Evolutionary conservation across 768 basidiomycete genomes (phyloP), one percentile per base, ranked within the genome.

Genomic region (Coprinellus aureogranulatus): DNA sequence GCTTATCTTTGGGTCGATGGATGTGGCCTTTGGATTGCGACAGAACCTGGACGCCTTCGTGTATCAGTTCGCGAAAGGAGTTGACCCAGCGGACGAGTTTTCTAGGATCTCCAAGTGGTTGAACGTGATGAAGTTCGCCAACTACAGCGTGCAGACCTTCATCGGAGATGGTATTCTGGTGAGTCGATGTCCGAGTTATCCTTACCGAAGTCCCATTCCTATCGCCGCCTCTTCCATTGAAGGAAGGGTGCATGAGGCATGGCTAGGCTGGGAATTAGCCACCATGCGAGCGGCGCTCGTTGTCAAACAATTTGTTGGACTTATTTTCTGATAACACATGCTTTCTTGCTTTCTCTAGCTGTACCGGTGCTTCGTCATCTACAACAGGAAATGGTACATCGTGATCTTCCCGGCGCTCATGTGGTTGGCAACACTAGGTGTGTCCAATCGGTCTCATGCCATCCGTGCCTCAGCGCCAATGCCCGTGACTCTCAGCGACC

Each of bases 161-260:
- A 65, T 78, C 14, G 78, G 77, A 10, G 78, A 79, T 64, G 65
- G 65, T 39, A 77, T 81, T 39, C 62, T 81, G 59, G 79, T 79
- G 61, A 42, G 68, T 61, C 14, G 18, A 34, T 11, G 20, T 41
- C 20, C 6, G 10, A 34, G 25, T 8, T 45, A 6, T 20, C 18
- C 41, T 37, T 4, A n/a, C n/a, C n/a, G n/a, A n/a, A n/a, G n/a
- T n/a, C n/a, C n/a, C n/a, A n/a, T n/a, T n/a, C n/a, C n/a, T n/a
- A n/a, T n/a, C n/a, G n/a, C n/a, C n/a, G n/a, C n/a, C n/a, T n/a
- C 26, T 8, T 40, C 16, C 22, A 6, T 54, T 14, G 55, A 31
- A 31, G n/a, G 46, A 18, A n/a, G 6, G 41, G 16, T 8, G 20
- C 20, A n/a, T 5, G 18, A 16, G 41, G 20, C 20, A 44, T 16